Conservation (phyloP, 768 basidiomycete species). For the Kwoniella bestiolae region DNA sequence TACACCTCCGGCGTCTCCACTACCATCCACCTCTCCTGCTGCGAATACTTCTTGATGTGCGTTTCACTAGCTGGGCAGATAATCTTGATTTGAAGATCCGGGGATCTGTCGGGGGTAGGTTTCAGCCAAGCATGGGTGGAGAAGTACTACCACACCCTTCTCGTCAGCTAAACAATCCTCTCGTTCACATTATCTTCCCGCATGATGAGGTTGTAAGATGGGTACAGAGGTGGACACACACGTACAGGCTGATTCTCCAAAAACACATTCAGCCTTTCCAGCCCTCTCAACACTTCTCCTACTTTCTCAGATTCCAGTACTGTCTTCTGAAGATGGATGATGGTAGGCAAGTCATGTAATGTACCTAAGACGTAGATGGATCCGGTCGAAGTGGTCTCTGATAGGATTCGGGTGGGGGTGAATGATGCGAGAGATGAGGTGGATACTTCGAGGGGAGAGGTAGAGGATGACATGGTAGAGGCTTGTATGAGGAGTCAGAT, state of each 20-base stretch:
- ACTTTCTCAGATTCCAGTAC: slow-evolving; percentile 38
- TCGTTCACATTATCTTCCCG: not conserved
- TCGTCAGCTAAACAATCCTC: not conserved
- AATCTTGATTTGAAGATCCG: slow-evolving; percentile 81
- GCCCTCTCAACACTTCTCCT: slow-evolving; percentile 21
- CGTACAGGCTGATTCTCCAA: slow-evolving; percentile 75
- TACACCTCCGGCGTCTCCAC: slow-evolving; percentile 83
- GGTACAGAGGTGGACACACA: not conserved
- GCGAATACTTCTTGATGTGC: slow-evolving; percentile 87
- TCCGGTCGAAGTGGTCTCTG: slow-evolving; percentile 12
- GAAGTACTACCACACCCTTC: slow-evolving; percentile 65
- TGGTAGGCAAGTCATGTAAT: slow-evolving; percentile 10
- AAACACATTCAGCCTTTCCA: slow-evolving; percentile 70
- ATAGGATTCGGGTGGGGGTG: slow-evolving; percentile 8
- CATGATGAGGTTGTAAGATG: not conserved
- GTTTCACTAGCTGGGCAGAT: slow-evolving; percentile 87
- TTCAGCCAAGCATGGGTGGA: slow-evolving; percentile 78
- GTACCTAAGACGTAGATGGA: slow-evolving; percentile 20
- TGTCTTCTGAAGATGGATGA: slow-evolving; percentile 43
- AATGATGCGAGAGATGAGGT: slow-evolving; percentile 1
- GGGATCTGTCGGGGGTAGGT: slow-evolving; percentile 48
- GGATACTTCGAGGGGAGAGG: not conserved
- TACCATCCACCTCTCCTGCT: slow-evolving; percentile 72
- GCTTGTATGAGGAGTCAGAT: not conserved
- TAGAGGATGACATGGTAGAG: not conserved